Conservation (phyloP, 495 filamentous ascomycete genomes). For the Penicillium salamii region DNA sequence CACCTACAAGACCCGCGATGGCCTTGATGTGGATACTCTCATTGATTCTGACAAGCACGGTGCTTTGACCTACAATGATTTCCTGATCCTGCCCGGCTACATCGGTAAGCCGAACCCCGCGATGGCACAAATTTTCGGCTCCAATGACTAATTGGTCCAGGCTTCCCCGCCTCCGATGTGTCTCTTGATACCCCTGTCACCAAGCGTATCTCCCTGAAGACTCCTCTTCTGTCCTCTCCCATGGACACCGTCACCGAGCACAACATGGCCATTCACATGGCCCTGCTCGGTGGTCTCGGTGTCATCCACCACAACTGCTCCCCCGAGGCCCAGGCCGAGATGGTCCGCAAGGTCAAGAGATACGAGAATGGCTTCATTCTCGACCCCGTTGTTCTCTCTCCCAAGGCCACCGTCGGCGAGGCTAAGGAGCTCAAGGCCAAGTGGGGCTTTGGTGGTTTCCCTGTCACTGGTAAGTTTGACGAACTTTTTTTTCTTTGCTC, state of each 20-base stretch:
- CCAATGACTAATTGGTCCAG: slow-evolving; percentile 30
- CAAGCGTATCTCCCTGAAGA: slow-evolving; percentile 90
- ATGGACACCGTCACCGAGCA: slow-evolving; percentile 99
- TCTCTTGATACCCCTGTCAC: slow-evolving; percentile 86
- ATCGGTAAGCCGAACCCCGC: slow-evolving; percentile 49
- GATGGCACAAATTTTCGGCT: slow-evolving; percentile 1
- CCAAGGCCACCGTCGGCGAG: slow-evolving; percentile 84
- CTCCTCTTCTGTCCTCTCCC: slow-evolving; percentile 90
- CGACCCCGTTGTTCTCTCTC: slow-evolving; percentile 89
- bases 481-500: slow-evolving; percentile 6
- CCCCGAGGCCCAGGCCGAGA: slow-evolving; percentile 90
- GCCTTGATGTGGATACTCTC: slow-evolving; percentile 76
- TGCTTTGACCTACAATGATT: slow-evolving; percentile 84
- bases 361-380: slow-evolving; percentile 99
- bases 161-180: slow-evolving; percentile 89
- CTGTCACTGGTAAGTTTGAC: slow-evolving; percentile 81
- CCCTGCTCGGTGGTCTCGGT: slow-evolving; percentile 90
- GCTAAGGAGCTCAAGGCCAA: slow-evolving; percentile 90
- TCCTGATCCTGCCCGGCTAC: slow-evolving; percentile 64
- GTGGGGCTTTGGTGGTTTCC: slow-evolving; percentile 99
- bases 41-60: slow-evolving; percentile 84
- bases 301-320: slow-evolving; percentile 99
- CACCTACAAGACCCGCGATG: slow-evolving; percentile 71
- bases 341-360: slow-evolving; percentile 98
- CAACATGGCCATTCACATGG: slow-evolving; percentile 99